Evolutionary conservation across 495 filamentous ascomycete species (phyloP).

Genomic region (Pseudoneurospora amorphoporcata): DNA sequence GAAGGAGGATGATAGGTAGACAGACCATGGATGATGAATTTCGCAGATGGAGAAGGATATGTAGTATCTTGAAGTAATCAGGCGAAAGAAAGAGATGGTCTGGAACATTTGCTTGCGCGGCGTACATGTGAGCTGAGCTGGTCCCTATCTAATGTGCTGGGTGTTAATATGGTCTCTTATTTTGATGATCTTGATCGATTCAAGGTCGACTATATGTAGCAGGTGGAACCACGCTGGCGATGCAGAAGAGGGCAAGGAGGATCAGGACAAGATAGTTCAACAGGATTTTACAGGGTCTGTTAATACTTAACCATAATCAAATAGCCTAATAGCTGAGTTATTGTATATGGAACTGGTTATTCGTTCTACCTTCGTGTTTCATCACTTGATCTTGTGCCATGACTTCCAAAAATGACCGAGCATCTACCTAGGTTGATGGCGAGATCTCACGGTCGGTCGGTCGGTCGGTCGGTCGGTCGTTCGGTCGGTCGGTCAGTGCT

Average conservation of each 20-base stretch:
- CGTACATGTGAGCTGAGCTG: neutral
- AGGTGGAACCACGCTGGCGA: neutral
- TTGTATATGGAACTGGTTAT: neutral
- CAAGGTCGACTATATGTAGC: neutral
- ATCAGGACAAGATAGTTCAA: neutral
- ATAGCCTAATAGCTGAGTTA: neutral
- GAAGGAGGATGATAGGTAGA: neutral
- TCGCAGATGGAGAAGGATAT: neutral
- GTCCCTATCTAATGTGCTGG: neutral
- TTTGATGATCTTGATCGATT: neutral
- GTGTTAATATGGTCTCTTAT: neutral
- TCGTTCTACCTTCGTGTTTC: neutral
- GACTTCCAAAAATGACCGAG: neutral
- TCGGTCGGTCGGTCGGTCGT: no score
- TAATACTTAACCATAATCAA: neutral
- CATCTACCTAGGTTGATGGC: neutral
- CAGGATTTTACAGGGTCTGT: neutral
- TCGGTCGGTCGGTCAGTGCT: no score
- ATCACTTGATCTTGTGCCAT: neutral
- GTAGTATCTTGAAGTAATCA: neutral
- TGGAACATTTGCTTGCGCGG: neutral
- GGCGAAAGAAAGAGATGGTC: neutral
- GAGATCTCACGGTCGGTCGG: neutral
- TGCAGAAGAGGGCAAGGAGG: neutral
- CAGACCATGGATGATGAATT: neutral